phyloP scores from a whole-genome alignment of 495 filamentous ascomycete species.

The Podospora pseudocomata region DNA sequence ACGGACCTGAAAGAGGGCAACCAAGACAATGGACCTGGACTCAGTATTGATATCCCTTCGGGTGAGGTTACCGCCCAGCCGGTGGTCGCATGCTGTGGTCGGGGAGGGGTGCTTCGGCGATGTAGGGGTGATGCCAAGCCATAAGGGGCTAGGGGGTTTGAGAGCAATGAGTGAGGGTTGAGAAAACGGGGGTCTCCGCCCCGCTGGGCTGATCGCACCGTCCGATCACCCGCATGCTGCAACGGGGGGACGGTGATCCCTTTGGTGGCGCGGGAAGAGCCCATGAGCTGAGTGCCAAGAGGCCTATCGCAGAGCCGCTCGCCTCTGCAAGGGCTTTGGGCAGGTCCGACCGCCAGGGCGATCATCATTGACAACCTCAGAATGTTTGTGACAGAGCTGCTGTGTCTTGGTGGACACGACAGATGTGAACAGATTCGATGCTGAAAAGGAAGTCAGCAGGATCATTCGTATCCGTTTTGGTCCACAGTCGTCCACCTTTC shows the following conservation, averaged over 20 bases:
- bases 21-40: neutral
- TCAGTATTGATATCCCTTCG: slow-evolving; percentile 1
- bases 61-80: slow-evolving; percentile 7
- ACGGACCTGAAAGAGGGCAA: neutral
- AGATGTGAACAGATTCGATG: neutral
- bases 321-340: slow-evolving; percentile 5
- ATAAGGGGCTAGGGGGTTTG: neutral
- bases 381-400: slow-evolving; percentile 1
- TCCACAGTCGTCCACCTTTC: neutral
- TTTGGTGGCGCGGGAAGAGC: slow-evolving; percentile 13
- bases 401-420: neutral
- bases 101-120: neutral
- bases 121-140: neutral
- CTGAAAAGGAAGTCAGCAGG: neutral
- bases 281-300: slow-evolving; percentile 11
- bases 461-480: neutral
- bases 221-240: slow-evolving; percentile 3
- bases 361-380: slow-evolving; percentile 15
- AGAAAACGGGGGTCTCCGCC: slow-evolving; percentile 1
- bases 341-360: slow-evolving; percentile 14
- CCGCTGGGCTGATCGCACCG: slow-evolving; percentile 1
- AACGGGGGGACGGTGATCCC: slow-evolving; percentile 2
- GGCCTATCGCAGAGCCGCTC: slow-evolving; percentile 17
- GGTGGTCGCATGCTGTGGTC: neutral
- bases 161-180: neutral